Percentiles rank a stretch among this genome's conserved stretches.
These are phyloP conservation scores for Gyrodon lividus DNA, from an alignment of 768 basidiomycete genomes.

Conservation along the genomic window DNA sequence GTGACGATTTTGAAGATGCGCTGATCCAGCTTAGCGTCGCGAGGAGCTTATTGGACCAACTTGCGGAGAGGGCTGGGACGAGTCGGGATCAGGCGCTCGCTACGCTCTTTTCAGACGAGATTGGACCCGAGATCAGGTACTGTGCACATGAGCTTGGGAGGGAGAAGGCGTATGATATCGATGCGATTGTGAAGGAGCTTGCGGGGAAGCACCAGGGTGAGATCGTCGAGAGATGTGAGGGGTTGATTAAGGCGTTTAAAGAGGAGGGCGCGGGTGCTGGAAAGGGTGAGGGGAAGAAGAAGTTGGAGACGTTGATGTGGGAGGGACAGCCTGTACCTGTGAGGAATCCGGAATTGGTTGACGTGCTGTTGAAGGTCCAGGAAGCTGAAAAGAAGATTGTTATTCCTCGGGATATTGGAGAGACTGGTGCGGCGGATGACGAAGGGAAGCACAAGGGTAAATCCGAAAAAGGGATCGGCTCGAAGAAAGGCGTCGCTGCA, in stretches of 20 bases:
- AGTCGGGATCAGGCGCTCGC: constrained; percentile 88
- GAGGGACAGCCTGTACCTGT: constrained; percentile 83
- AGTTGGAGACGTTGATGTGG: constrained; percentile 66
- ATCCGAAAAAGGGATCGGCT: constrained; percentile 39
- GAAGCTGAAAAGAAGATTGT: constrained; percentile 65
- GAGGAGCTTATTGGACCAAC: constrained; percentile 65
- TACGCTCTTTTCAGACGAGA: constrained; percentile 77
- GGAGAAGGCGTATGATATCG: constrained; percentile 77
- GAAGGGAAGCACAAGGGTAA: constrained; percentile 37
- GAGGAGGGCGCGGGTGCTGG: constrained; percentile 38
- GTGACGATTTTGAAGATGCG: constrained; percentile 73
- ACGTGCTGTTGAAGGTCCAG: constrained; percentile 80
- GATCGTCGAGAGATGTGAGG: constrained; percentile 64
- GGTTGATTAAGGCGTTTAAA: constrained; percentile 50
- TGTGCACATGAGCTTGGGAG: constrained; percentile 87
- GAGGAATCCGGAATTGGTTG: constrained; percentile 88
- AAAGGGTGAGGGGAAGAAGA: constrained; percentile 46
- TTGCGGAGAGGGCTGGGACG: constrained; percentile 61
- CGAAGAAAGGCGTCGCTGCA: constrained; percentile 78
- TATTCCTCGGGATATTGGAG: constrained; percentile 28
- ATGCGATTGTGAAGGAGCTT: constrained; percentile 67
- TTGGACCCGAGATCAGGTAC: constrained; percentile 88
- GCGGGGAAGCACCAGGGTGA: constrained; percentile 54
- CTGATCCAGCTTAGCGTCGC: constrained; percentile 78
- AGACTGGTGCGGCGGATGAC: constrained; percentile 27